These are phyloP conservation scores for Hymenoscyphus repandus DNA, from an alignment of 2,329 filamentous ascomycete genomes.

Conservation along the genomic window DNA sequence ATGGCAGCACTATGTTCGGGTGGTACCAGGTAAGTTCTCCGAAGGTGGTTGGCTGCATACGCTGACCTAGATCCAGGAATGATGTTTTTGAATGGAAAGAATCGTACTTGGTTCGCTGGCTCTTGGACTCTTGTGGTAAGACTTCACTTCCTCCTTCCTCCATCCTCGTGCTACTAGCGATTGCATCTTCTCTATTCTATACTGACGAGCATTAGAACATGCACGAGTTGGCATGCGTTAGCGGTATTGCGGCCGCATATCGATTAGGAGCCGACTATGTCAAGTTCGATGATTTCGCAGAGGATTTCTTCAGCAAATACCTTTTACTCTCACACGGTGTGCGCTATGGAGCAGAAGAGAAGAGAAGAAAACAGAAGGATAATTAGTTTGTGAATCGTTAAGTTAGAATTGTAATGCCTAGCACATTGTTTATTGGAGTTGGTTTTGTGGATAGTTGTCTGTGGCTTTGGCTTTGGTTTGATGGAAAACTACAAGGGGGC, in stretches of 20 bases:
- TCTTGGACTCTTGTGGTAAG: slow-evolving; percentile 30
- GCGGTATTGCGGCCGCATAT: slow-evolving; percentile 66
- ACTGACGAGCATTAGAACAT: slow-evolving; percentile 46
- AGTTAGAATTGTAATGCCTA: no score
- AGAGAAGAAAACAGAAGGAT: slow-evolving; percentile 22
- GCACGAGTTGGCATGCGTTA: slow-evolving; percentile 66
- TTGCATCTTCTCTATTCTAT: background rate
- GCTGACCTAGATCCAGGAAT: slow-evolving; percentile 39
- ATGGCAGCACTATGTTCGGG: slow-evolving; percentile 58
- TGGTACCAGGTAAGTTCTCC: slow-evolving; percentile 45
- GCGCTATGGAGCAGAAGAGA: slow-evolving; percentile 31
- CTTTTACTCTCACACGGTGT: slow-evolving; percentile 41
- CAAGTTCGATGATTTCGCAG: slow-evolving; percentile 50
- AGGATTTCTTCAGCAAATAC: slow-evolving; percentile 44
- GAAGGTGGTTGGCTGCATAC: background rate
- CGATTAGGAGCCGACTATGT: slow-evolving; percentile 61
- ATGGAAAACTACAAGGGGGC: no score
- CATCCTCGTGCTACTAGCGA: background rate
- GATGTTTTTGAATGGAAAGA: slow-evolving; percentile 65
- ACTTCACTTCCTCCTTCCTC: background rate
- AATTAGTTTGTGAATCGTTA: slow-evolving; percentile 3
- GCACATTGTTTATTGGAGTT: no score
- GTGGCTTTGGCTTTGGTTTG: no score
- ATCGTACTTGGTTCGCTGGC: slow-evolving; percentile 42
- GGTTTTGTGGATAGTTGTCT: no score